Conservation (phyloP, 768 basidiomycete genomes). For the Lactifluus volemus region DNA sequence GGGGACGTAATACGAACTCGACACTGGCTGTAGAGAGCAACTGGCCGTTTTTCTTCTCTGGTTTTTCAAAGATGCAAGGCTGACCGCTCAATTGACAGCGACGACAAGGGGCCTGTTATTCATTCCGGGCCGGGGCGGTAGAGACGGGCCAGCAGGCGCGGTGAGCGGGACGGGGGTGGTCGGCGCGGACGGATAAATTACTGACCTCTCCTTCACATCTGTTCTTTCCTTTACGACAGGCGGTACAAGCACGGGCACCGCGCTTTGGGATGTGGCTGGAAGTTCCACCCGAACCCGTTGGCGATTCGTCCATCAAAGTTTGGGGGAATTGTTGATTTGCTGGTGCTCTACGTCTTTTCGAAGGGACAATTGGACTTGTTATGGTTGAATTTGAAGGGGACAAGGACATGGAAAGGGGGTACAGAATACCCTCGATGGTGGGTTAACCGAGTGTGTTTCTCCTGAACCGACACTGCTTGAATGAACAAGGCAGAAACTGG, state of each 20-base stretch:
- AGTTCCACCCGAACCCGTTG: conserved; percentile 23
- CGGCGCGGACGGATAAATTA: conserved; percentile 19
- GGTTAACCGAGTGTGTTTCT: conserved; percentile 1
- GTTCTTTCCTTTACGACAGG: conserved; percentile 88
- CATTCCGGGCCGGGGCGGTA: conserved; percentile 55
- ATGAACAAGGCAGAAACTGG: conserved; percentile 1
- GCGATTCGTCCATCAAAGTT: conserved; percentile 24
- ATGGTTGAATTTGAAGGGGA: conserved; percentile 52
- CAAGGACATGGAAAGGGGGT: conserved; percentile 46
- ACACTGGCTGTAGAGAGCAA: conserved; percentile 54
- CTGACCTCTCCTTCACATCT: conserved; percentile 86
- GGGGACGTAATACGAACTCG: conserved; percentile 46
- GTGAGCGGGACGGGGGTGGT: conserved; percentile 39
- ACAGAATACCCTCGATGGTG: conserved; percentile 3
- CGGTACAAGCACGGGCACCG: conserved; percentile 82
- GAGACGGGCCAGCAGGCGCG: conserved; percentile 45
- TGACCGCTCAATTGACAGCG: conserved; percentile 79
- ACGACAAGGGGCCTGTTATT: conserved; percentile 73
- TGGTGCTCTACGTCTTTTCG: conserved; percentile 44
- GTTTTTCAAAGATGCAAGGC: conserved; percentile 82
- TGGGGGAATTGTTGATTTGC: conserved; percentile 19
- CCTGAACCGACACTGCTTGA: background rate
- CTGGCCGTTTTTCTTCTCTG: conserved; percentile 73
- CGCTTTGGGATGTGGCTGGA: conserved; percentile 75
- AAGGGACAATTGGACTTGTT: conserved; percentile 44